Evolutionary conservation across 2,329 filamentous ascomycete species (phyloP), one percentile per base, ranked within the genome.

Genomic region (Pseudogymnoascus sp.): DNA sequence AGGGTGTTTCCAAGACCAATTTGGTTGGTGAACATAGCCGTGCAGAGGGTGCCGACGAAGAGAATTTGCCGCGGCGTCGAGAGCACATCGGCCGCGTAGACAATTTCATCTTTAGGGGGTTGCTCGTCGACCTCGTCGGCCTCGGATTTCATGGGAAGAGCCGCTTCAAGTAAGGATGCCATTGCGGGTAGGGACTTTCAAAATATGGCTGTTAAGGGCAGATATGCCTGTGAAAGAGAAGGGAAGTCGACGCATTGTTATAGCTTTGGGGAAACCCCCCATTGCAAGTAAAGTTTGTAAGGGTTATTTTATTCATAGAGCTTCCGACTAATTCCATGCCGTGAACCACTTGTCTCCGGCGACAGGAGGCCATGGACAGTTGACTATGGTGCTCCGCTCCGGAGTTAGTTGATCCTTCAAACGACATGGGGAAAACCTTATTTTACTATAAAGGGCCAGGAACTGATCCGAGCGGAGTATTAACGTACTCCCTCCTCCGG

Each of bases 1-100:
- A 85, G 69, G 7, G 76, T 76, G 62, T 78, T 74, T 2, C 77
- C 77, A 5, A 83, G 74, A 15, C 77, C 77, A 0, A 75, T 75
- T 64, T 80, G 77, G 59, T 59, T 64, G 29, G 64, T 64, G 46
- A 65, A 65, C 64, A 65, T 65, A 65, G 61, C 61, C n/a, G 61
- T 62, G 13, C 61, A 62, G 33, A 62, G 61, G n/a, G 61, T 62
- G 11, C 61, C 61, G 26, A 62, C 61, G 17, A 62, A 62, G 31
- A 62, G 61, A 17, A 62, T 62, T 35, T 62, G 61, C 13, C 61
- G 42, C 19, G 44, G 61, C 38, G 61, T 62, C 31, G 61, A 62
- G 6, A 62, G 61, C 23, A 19, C 4, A 62, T 62, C 61, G 11
- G 61, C 61, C 1, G 61, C 21, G 61, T 62, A 62, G 21, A 62